Evolutionary conservation across 805 yeast genomes (phyloP), one percentile per base, ranked within the genome.

Genomic region (Candida ascalaphidarum): DNA sequence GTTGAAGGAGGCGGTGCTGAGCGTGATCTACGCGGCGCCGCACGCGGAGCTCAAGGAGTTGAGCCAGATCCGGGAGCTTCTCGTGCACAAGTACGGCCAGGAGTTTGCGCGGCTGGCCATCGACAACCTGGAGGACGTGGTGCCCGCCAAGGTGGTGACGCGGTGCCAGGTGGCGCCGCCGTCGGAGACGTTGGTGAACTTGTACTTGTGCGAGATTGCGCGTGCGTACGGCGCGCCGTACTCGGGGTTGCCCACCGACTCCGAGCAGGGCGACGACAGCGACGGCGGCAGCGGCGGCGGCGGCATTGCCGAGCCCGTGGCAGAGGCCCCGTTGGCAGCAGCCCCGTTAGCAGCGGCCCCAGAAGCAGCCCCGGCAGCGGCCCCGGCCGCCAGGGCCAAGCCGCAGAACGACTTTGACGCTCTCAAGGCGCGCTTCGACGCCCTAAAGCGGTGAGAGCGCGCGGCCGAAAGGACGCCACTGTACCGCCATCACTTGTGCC

Each of bases 171-270:
- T 78, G 3, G 73, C 69, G 29, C 75, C 92, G 4, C 95, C 95
- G 1, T 51, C 67, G 4, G 66, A 62, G 23, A 74, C 66, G 14
- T 61, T 85, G 31, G 92, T 85, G 1, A 64, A 67, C 11, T 52
- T 81, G 34, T 86, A 86, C 43, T 58, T 86, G 36, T 60, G 69
- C 30, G 96, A 85, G 45, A 85, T 85, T 35, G 94, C 95, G 1
- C 64, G 64, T 28, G 81, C 94, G 0, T 85, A 86, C 44, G 66
- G 68, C 14, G 92, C 77, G 0, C 81, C 85, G 1, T 86, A 74
- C 43, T 74, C 83, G 18, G 78, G 74, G 10, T 48, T 75, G 32
- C 29, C 30, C 17, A 50, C 40, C 4, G 38, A 36, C 13, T 46
- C 48, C n/a, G 52, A 44, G 6, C 41, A 29, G n/a, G 61, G 49